phyloP scores from a whole-genome alignment of 2,329 filamentous ascomycete species.

The Lasiodiplodia sp. region DNA sequence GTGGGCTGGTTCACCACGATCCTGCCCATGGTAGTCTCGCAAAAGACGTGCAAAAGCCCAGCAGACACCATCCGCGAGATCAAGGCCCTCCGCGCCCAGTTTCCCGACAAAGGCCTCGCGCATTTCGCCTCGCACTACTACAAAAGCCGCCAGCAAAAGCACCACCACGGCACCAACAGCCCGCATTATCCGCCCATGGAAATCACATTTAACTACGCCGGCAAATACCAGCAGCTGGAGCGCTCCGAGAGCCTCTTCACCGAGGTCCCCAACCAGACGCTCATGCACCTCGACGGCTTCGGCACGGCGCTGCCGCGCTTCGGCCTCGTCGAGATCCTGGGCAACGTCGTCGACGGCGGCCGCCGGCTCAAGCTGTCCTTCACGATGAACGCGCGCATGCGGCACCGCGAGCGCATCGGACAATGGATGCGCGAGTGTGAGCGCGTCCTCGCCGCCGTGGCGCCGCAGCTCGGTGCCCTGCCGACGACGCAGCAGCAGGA shows the following conservation, averaged over 20 bases:
- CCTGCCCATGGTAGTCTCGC: constrained; percentile 3
- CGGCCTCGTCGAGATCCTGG: constrained; percentile 61
- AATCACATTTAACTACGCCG: constrained; percentile 65
- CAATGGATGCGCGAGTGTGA: constrained; percentile 53
- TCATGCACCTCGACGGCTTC: constrained; percentile 22
- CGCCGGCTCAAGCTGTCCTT: constrained; percentile 58
- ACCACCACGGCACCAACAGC: not conserved
- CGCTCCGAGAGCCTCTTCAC: constrained; percentile 33
- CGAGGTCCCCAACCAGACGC: not conserved
- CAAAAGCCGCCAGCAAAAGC: not conserved
- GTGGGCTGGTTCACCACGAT: constrained; percentile 37
- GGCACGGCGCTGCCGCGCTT: constrained; percentile 48
- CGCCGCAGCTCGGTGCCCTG: constrained; percentile 31
- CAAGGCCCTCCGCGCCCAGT: constrained; percentile 2
- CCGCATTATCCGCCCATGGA: constrained; percentile 56
- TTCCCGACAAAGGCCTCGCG: constrained; percentile 24
- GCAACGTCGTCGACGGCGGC: constrained; percentile 56
- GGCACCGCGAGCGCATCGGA: constrained; percentile 53
- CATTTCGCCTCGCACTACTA: constrained; percentile 11
- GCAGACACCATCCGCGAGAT: not conserved
- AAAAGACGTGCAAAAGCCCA: not conserved
- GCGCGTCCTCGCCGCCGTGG: constrained; percentile 42
- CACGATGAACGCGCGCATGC: constrained; percentile 59
- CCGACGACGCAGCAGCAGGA: not conserved
- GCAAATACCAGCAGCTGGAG: constrained; percentile 59